phyloP scores from a whole-genome alignment of 495 filamentous ascomycete species.

The Pseudotulostoma volvatum region DNA sequence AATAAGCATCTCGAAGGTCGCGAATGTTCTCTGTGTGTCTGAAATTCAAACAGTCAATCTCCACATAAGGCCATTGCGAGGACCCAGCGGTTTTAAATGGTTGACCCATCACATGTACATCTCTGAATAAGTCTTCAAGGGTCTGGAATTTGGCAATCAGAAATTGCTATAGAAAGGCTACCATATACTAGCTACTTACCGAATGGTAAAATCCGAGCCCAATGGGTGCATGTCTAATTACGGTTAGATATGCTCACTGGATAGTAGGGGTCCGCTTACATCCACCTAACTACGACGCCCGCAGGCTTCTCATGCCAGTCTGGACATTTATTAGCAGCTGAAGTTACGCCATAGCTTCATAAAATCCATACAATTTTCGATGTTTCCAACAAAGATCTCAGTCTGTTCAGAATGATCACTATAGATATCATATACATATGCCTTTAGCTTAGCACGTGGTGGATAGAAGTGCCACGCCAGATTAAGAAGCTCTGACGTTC shows the following conservation, averaged over 20 bases:
- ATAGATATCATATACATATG: slow-evolving; percentile 16
- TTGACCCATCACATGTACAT: background rate
- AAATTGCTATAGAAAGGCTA: slow-evolving; percentile 5
- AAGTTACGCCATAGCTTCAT: background rate
- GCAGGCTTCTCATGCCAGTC: background rate
- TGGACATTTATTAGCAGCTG: background rate
- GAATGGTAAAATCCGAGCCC: slow-evolving; percentile 17
- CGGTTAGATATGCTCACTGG: slow-evolving; percentile 12
- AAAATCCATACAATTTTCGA: slow-evolving; percentile 12
- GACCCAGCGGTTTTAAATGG: slow-evolving; percentile 4
- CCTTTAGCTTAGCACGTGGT: slow-evolving; percentile 12
- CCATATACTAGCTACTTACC: slow-evolving; percentile 6
- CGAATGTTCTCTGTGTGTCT: slow-evolving; percentile 11
- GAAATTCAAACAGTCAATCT: slow-evolving; percentile 14
- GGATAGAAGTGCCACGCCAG: slow-evolving; percentile 4
- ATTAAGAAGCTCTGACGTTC: background rate
- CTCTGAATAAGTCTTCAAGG: background rate
- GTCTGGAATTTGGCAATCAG: background rate
- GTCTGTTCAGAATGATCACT: slow-evolving; percentile 11
- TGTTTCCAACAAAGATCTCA: slow-evolving; percentile 10
- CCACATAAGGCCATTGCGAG: slow-evolving; percentile 13
- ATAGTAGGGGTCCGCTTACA: background rate
- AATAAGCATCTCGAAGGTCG: slow-evolving; percentile 14
- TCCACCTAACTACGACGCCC: background rate
- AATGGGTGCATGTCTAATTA: slow-evolving; percentile 17